Percentiles rank a stretch among this genome's conserved stretches.
Evolutionary conservation across 1,139 yeast species (phyloP).

Genomic region (Hemisphaericaspora xylanilytica): DNA sequence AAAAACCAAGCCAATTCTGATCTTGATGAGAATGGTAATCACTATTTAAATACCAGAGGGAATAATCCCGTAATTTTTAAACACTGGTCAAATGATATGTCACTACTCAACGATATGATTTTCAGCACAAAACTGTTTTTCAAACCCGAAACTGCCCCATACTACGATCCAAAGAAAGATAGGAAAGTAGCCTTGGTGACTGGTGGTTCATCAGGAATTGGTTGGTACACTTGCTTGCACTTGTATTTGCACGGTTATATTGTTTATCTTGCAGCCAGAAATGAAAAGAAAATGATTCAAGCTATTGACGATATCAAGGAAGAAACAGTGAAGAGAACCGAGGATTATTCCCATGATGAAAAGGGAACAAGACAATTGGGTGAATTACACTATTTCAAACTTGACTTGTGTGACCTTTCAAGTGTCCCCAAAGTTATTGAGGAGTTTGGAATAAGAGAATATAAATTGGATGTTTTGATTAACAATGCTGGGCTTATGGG

Average conservation of each 20-base stretch:
- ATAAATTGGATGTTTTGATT: conserved; percentile 32
- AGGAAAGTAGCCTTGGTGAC: conserved; percentile 43
- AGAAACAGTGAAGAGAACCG: conserved; percentile 21
- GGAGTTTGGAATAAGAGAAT: conserved; percentile 23
- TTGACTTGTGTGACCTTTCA: conserved; percentile 34
- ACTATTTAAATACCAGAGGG: too few relatives aligned
- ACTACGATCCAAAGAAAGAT: conserved; percentile 31
- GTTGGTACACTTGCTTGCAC: conserved; percentile 42
- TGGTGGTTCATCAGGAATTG: conserved; percentile 48
- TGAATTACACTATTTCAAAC: conserved; percentile 24
- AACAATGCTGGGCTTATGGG: conserved; percentile 47
- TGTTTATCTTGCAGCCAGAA: conserved; percentile 44
- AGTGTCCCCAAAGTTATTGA: conserved; percentile 32
- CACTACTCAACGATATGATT: too few relatives aligned
- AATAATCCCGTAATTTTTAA: too few relatives aligned
- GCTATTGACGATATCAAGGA: conserved; percentile 35
- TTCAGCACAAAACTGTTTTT: conserved; percentile 6
- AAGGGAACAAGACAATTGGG: conserved; percentile 22
- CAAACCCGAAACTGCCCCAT: conserved; percentile 31
- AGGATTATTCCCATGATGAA: conserved; percentile 17
- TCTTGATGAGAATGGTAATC: too few relatives aligned
- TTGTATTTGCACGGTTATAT: conserved; percentile 43
- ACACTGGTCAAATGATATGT: too few relatives aligned
- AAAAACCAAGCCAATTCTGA: too few relatives aligned
- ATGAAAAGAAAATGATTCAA: conserved; percentile 32